A percentile compares a stretch with the other conserved stretches of the same genome.
Conservation (phyloP, 2,329 filamentous ascomycete species). For the Cladosporium sphaerospermum region DNA sequence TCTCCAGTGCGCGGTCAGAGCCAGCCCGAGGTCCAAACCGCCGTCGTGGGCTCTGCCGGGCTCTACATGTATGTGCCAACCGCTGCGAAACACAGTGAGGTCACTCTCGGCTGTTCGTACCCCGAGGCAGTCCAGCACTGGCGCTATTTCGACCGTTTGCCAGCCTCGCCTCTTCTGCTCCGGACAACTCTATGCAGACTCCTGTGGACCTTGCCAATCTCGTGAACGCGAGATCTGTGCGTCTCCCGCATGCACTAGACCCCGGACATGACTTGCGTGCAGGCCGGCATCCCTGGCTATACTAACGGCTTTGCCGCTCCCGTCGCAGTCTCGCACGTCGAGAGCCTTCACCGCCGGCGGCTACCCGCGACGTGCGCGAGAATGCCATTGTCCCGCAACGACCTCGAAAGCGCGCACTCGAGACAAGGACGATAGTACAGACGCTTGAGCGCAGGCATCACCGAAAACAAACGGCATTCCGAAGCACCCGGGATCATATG, state of each 20-base stretch:
- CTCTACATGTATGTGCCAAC: too few species aligned
- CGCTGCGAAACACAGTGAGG: too few species aligned
- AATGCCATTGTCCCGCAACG: conserved; percentile 6
- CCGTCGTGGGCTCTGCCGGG: too few species aligned
- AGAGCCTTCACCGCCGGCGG: conserved; percentile 1
- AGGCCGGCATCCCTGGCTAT: conserved; percentile 6
- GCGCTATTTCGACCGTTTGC: too few species aligned
- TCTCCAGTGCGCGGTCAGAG: too few species aligned
- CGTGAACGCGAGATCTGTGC: conserved; percentile 9
- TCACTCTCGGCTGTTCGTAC: too few species aligned
- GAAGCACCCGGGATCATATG: neutral
- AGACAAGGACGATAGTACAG: neutral
- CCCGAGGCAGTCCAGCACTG: too few species aligned
- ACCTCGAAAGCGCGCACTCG: neutral
- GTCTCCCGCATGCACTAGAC: conserved; percentile 5
- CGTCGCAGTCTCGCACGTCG: conserved; percentile 5
- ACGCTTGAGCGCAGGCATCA: too few species aligned
- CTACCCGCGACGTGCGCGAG: conserved; percentile 4
- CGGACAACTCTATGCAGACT: neutral
- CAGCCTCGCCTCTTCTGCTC: neutral
- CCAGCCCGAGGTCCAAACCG: too few species aligned
- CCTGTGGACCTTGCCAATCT: conserved; percentile 8
- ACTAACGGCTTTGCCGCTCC: neutral
- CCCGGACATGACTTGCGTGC: conserved; percentile 10
- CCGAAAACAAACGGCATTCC: neutral